A percentile compares a stretch with the other conserved stretches of the same genome.
Conservation (phyloP, 2,329 filamentous ascomycete genomes). For the Ascochyta pisi region DNA sequence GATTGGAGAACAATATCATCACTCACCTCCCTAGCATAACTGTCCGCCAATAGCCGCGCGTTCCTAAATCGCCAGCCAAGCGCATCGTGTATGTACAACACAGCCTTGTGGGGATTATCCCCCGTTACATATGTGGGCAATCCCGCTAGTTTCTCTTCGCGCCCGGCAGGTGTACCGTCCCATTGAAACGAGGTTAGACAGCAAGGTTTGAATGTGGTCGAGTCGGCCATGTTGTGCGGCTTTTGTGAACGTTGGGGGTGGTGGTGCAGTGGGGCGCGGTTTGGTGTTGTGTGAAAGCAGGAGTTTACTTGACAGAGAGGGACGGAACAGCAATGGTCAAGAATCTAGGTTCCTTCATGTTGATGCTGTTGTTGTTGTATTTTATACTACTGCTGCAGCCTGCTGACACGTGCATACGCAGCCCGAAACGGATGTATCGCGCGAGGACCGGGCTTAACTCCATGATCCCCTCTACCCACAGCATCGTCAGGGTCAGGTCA, state of each 20-base stretch:
- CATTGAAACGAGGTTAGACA: constrained; percentile 44
- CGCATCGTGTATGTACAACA: constrained; percentile 49
- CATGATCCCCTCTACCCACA: neutral
- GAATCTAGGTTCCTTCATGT: too few species aligned
- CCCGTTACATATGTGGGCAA: constrained; percentile 51
- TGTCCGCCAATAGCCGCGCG: constrained; percentile 52
- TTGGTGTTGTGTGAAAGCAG: too few species aligned
- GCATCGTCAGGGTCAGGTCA: too few species aligned
- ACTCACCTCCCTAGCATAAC: constrained; percentile 47
- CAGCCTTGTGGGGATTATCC: constrained; percentile 46
- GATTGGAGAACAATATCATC: too few species aligned
- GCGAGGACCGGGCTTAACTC: neutral
- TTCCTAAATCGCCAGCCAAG: constrained; percentile 55
- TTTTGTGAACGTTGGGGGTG: too few species aligned
- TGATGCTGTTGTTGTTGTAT: too few species aligned
- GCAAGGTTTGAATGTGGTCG: constrained; percentile 22
- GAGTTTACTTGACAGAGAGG: too few species aligned
- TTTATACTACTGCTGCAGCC: neutral
- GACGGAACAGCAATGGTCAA: too few species aligned
- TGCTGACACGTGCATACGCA: neutral
- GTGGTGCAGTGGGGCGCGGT: too few species aligned
- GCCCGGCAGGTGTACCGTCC: constrained; percentile 45
- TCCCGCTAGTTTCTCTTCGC: constrained; percentile 38
- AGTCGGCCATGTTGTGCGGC: neutral
- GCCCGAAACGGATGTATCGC: neutral